These are phyloP conservation scores for Triticum monococcum DNA, from an alignment of 176 grass and related monocot genomes.

Conservation along the genomic window DNA sequence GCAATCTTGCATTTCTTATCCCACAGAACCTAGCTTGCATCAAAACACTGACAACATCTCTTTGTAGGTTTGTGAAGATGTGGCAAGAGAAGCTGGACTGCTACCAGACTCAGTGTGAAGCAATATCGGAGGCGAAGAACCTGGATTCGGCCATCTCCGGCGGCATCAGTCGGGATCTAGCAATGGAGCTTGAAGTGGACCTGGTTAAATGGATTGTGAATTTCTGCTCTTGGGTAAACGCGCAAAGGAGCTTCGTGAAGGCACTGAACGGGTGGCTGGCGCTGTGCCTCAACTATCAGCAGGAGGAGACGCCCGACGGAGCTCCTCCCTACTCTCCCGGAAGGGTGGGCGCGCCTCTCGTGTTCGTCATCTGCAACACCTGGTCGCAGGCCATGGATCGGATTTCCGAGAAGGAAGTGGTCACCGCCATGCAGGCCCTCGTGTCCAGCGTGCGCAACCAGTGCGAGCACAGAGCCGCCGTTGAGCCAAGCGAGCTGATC, in stretches of 20 bases:
- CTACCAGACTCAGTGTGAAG: constrained; percentile 64
- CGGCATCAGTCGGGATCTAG: constrained; percentile 30
- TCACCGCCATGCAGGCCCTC: constrained; percentile 61
- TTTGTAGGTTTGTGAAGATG: constrained; percentile 76
- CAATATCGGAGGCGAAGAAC: constrained; percentile 55
- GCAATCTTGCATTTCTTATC: constrained; percentile 8
- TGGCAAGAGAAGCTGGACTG: constrained; percentile 78
- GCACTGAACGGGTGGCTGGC: constrained; percentile 87
- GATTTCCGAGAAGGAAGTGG: constrained; percentile 65
- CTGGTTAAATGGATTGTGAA: constrained; percentile 79
- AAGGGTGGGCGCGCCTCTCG: constrained; percentile 67
- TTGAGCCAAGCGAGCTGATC: constrained; percentile 55
- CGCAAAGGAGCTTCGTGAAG: constrained; percentile 75
- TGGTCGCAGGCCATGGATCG: constrained; percentile 85
- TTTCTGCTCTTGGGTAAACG: constrained; percentile 77
- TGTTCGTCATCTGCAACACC: constrained; percentile 77
- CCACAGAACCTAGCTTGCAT: not conserved
- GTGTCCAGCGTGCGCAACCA: constrained; percentile 47
- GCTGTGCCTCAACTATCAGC: constrained; percentile 68
- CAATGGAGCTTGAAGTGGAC: constrained; percentile 82
- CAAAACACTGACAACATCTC: constrained; percentile 22
- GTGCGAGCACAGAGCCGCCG: constrained; percentile 39
- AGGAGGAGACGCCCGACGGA: constrained; percentile 56
- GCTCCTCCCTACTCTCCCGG: constrained; percentile 66
- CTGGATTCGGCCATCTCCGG: constrained; percentile 53